Evolutionary conservation across 495 filamentous ascomycete species (phyloP).

Genomic region (Parmelia sp.): DNA sequence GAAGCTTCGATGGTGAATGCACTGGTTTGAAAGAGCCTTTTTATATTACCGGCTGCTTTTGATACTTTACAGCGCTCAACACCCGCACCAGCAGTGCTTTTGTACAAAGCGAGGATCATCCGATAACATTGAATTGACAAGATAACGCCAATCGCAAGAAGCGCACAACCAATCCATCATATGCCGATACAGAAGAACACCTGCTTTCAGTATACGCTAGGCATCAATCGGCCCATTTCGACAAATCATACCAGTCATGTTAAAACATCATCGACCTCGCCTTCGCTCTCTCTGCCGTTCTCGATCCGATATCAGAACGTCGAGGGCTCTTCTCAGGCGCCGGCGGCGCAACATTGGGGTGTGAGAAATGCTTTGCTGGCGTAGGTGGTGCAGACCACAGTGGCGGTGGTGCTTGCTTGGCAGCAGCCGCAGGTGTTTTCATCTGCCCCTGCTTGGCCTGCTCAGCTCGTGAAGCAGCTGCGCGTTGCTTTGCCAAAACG

Average conservation of each 20-base stretch:
- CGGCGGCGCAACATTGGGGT: slow-evolving; percentile 14
- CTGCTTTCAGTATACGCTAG: background rate
- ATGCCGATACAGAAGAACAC: background rate
- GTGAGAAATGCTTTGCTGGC: slow-evolving; percentile 24
- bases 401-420: slow-evolving; percentile 21
- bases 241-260: background rate
- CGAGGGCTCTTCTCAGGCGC: slow-evolving; percentile 24
- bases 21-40: background rate
- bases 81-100: background rate
- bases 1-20: background rate
- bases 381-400: slow-evolving; percentile 25
- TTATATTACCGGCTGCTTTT: background rate
- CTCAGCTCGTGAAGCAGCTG: slow-evolving; percentile 24
- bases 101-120: background rate
- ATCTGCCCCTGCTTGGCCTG: slow-evolving; percentile 27
- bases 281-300: slow-evolving; percentile 24
- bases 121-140: background rate
- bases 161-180: background rate
- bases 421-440: slow-evolving; percentile 16
- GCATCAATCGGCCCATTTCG: background rate
- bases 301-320: slow-evolving; percentile 21
- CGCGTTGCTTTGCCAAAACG: slow-evolving; percentile 52
- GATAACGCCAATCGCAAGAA: background rate
- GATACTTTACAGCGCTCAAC: background rate
- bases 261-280: slow-evolving; percentile 28